Conservation (phyloP, 495 filamentous ascomycete genomes). For the Friedmanniomyces endolithicus region DNA sequence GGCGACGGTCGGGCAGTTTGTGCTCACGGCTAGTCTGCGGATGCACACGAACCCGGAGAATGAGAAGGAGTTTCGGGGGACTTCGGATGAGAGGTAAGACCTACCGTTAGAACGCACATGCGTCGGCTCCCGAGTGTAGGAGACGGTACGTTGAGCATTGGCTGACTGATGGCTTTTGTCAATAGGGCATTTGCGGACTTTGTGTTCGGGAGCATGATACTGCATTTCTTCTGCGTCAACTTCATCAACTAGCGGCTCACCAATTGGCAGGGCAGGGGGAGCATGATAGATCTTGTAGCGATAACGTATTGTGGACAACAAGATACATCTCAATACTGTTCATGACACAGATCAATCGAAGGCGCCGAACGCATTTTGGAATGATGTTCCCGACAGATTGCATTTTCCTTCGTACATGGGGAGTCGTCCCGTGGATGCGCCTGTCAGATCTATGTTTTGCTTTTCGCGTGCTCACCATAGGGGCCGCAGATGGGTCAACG, state of each 20-base stretch:
- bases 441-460: background rate
- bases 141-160: background rate
- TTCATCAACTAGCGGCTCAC: slow-evolving; percentile 70
- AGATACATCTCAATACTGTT: too few relatives aligned
- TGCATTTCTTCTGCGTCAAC: slow-evolving; percentile 99
- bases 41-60: slow-evolving; percentile 83
- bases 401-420: background rate
- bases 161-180: background rate
- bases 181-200: slow-evolving; percentile 90
- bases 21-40: slow-evolving; percentile 75
- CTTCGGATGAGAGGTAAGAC: slow-evolving; percentile 57
- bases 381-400: background rate
- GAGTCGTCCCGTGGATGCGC: background rate
- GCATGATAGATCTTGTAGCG: background rate
- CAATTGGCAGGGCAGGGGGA: background rate
- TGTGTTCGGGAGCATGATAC: slow-evolving; percentile 81
- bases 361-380: too few relatives aligned
- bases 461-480: background rate
- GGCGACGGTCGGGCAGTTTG: slow-evolving; percentile 94
- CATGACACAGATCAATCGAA: too few relatives aligned
- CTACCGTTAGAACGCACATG: background rate
- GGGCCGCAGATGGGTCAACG: background rate
- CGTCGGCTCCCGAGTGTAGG: too few relatives aligned
- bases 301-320: too few relatives aligned
- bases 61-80: slow-evolving; percentile 51